These are phyloP conservation scores for Amylocystis lapponica DNA, from an alignment of 768 basidiomycete genomes.

Conservation along the genomic window DNA sequence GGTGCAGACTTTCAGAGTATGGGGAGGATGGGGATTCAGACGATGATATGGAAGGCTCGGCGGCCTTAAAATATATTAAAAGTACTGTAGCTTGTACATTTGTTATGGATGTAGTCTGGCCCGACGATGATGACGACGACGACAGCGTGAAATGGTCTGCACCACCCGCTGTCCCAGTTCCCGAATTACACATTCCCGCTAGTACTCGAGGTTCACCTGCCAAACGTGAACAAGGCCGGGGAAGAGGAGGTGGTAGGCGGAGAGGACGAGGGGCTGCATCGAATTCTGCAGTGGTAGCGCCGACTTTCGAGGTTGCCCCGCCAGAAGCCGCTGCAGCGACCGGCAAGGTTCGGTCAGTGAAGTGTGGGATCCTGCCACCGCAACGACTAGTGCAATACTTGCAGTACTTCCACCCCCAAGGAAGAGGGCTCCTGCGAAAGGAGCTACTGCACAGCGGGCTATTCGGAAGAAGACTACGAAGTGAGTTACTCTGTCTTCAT, in stretches of 20 bases:
- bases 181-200: no score
- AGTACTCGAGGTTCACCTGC: constrained; percentile 14
- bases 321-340: constrained; percentile 29
- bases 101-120: no score
- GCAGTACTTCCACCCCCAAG: constrained; percentile 10
- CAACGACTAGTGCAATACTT: constrained; percentile 7
- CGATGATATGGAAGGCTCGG: no score
- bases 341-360: no score
- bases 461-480: constrained; percentile 26
- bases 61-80: no score
- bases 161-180: no score
- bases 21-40: no score
- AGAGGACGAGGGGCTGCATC: constrained; percentile 7
- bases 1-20: no score
- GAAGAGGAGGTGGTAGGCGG: constrained; percentile 25
- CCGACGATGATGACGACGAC: no score
- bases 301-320: constrained; percentile 35
- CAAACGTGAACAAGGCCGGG: constrained; percentile 31
- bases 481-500: constrained; percentile 15
- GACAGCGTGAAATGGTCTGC: no score
- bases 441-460: constrained; percentile 21
- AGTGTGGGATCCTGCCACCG: constrained; percentile 10
- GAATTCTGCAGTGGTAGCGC: no score
- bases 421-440: constrained; percentile 20
- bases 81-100: no score